phyloP scores from a whole-genome alignment of 2,329 filamentous ascomycete species.

The Scedosporium dehoogii region DNA sequence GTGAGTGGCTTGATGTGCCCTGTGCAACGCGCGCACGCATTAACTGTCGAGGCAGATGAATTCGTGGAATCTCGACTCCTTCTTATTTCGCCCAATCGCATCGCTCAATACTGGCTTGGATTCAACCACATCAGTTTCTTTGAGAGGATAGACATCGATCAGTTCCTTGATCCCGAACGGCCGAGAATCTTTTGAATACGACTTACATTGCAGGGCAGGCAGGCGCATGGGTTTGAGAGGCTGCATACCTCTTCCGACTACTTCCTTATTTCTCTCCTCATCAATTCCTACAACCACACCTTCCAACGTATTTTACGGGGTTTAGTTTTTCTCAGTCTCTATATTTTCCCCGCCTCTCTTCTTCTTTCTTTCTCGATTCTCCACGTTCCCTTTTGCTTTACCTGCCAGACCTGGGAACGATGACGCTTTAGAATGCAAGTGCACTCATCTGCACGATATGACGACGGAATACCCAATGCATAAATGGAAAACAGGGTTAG shows the following conservation, averaged over 20 bases:
- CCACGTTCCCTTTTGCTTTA: neutral
- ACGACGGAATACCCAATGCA: neutral
- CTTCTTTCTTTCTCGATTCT: neutral
- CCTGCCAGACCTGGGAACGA: neutral
- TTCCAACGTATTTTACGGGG: too few species aligned
- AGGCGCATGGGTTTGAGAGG: neutral
- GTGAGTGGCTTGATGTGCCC: slow-evolving; percentile 38
- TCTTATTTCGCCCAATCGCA: slow-evolving; percentile 61
- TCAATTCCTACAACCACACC: too few species aligned
- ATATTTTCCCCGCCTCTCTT: neutral
- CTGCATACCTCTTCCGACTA: too few species aligned
- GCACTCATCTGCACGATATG: neutral
- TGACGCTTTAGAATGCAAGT: neutral
- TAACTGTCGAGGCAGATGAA: slow-evolving; percentile 40
- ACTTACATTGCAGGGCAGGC: neutral
- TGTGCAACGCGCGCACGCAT: neutral
- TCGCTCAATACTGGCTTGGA: slow-evolving; percentile 75
- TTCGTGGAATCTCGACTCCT: slow-evolving; percentile 71
- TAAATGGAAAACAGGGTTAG: slow-evolving; percentile 1
- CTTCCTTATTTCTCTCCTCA: too few species aligned
- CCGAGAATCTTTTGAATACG: neutral
- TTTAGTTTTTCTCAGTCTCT: too few species aligned
- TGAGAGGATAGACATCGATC: slow-evolving; percentile 48
- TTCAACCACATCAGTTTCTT: slow-evolving; percentile 53
- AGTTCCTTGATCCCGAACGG: slow-evolving; percentile 24